Conservation (phyloP, 1,139 yeast genomes). For the Blastobotrys ciferrii region DNA sequence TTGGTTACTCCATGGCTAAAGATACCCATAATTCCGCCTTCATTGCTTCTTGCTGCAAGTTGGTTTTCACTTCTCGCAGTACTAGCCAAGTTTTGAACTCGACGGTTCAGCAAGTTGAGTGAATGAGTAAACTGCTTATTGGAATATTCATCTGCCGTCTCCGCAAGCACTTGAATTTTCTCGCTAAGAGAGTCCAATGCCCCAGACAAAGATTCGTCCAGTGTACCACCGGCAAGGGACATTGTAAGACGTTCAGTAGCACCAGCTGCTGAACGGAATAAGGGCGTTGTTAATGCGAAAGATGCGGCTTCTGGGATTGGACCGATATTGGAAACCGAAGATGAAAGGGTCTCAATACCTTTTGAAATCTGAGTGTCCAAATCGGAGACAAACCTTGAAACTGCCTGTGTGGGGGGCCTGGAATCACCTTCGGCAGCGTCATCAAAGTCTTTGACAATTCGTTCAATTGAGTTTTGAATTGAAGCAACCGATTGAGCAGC, state of each 20-base stretch:
- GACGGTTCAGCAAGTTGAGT: constrained; percentile 3
- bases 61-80: constrained; percentile 3
- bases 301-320: constrained; percentile 6
- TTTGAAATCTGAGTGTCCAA: constrained; percentile 4
- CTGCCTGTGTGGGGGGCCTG: background rate
- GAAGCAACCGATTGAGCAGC: constrained; percentile 1
- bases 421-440: background rate
- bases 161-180: constrained; percentile 1
- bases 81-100: constrained; percentile 2
- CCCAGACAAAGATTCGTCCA: constrained; percentile 3
- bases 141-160: constrained; percentile 1
- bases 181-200: background rate
- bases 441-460: background rate
- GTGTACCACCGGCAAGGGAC: constrained; percentile 1
- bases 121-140: constrained; percentile 10
- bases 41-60: constrained; percentile 6
- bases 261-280: background rate
- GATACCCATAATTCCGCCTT: background rate
- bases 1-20: constrained; percentile 24
- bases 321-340: background rate
- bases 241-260: constrained; percentile 1
- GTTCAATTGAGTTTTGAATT: background rate
- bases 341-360: constrained; percentile 3
- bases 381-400: background rate
- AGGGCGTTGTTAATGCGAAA: constrained; percentile 1